A percentile compares a stretch with the other conserved stretches of the same genome.
phyloP scores from a whole-genome alignment of 2,329 filamentous ascomycete genomes.

The Fusarium graminum region DNA sequence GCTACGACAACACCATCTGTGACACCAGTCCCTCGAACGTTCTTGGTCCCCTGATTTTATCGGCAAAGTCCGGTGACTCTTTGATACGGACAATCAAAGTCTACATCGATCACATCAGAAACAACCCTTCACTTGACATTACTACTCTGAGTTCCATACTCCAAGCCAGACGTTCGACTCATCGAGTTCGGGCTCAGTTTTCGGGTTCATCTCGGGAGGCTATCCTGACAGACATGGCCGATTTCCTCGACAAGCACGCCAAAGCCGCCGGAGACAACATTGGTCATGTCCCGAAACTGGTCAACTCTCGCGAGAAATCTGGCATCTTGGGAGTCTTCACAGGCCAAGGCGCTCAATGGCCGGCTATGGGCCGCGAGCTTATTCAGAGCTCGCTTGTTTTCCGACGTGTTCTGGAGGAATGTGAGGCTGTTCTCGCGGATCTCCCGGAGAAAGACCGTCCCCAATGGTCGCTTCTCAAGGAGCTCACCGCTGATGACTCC shows the following conservation, averaged over 20 bases:
- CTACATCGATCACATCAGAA: neutral
- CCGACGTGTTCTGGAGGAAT: neutral
- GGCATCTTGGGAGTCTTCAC: slow-evolving; percentile 9
- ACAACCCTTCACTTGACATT: neutral
- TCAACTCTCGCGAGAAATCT: neutral
- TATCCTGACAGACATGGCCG: neutral
- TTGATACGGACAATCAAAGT: neutral
- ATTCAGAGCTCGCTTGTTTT: neutral
- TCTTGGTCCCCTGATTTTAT: neutral
- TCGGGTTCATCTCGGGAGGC: neutral
- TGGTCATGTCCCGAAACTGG: neutral
- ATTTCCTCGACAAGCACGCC: neutral
- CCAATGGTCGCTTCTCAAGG: neutral
- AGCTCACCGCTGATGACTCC: neutral
- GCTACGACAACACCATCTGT: neutral
- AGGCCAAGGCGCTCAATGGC: slow-evolving; percentile 21
- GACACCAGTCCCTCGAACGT: neutral
- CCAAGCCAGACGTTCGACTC: neutral
- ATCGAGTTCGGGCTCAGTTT: slow-evolving; percentile 3
- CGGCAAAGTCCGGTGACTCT: neutral
- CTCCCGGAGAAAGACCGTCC: neutral
- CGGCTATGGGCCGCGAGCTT: slow-evolving; percentile 1
- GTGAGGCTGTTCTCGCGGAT: neutral
- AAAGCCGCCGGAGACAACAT: slow-evolving; percentile 1
- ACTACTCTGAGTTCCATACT: neutral